Conservation (phyloP, 305 asterid genomes). For the Fraxinus ornus region DNA sequence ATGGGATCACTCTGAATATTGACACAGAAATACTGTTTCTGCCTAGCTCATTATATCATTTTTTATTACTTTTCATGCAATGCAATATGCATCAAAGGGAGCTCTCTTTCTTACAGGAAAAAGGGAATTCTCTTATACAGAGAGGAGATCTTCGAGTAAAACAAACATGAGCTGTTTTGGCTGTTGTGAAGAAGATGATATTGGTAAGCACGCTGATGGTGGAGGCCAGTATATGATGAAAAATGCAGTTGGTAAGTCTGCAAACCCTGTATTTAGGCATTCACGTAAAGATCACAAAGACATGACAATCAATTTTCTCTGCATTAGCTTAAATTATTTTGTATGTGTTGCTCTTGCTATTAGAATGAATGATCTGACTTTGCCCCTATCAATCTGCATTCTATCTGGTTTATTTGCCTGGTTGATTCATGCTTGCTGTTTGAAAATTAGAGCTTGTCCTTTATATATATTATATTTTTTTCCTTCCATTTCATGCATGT, state of each 20-base stretch:
- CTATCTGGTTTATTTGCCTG: not conserved
- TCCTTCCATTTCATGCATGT: not conserved
- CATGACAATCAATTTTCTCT: not conserved
- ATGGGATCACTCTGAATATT: not conserved
- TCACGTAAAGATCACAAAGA: not conserved
- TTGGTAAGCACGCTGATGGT: conserved; percentile 51
- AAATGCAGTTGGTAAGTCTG: conserved; percentile 52
- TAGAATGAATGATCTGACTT: not conserved
- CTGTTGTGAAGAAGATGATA: conserved; percentile 68
- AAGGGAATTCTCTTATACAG: conserved; percentile 3
- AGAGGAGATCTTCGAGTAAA: conserved; percentile 25
- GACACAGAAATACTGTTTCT: not conserved
- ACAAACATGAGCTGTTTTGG: conserved; percentile 65
- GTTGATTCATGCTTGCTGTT: conserved; percentile 6
- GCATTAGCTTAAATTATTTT: not conserved
- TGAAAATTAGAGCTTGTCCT: not conserved
- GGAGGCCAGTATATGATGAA: conserved; percentile 54
- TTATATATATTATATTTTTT: not conserved
- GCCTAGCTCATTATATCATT: not conserved
- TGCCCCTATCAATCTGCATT: not conserved
- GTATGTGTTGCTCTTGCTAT: not conserved
- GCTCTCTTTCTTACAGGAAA: conserved; percentile 17
- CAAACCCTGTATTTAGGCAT: conserved; percentile 6
- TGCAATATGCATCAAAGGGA: not conserved
- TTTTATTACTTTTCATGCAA: not conserved